phyloP scores from a whole-genome alignment of 257 asterid genomes.

The Penstemon eatonii region DNA sequence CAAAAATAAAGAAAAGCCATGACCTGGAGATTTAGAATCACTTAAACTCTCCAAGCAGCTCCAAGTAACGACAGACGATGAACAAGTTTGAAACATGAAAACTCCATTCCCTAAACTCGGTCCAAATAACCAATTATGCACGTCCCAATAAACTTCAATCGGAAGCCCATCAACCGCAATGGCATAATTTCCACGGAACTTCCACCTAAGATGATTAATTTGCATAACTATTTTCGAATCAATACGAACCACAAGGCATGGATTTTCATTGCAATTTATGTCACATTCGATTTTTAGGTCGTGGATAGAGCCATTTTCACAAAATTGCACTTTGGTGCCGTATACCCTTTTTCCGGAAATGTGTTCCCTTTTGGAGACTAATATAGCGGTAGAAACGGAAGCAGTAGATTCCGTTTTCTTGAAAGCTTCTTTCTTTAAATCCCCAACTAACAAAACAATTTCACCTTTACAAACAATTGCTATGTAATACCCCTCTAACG shows the following conservation, averaged over 20 bases:
- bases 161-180: conserved; percentile 79
- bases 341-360: conserved; percentile 68
- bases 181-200: conserved; percentile 74
- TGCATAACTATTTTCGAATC: conserved; percentile 74
- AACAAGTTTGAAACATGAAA: conserved; percentile 71
- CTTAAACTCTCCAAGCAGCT: conserved; percentile 34
- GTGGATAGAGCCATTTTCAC: conserved; percentile 62
- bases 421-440: conserved; percentile 76
- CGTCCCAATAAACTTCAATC: conserved; percentile 87
- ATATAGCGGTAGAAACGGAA: conserved; percentile 43
- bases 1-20: conserved; percentile 68
- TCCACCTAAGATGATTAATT: conserved; percentile 76
- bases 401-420: conserved; percentile 63
- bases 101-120: conserved; percentile 63
- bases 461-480: conserved; percentile 65
- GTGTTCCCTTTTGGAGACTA: conserved; percentile 74
- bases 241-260: conserved; percentile 57
- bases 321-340: conserved; percentile 67
- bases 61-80: conserved; percentile 47
- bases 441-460: conserved; percentile 73
- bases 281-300: conserved; percentile 79
- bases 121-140: conserved; percentile 82
- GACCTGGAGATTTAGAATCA: conserved; percentile 52
- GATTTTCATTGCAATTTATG: conserved; percentile 46
- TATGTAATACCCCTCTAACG: conserved; percentile 70